Evolutionary conservation across 2,329 filamentous ascomycete species (phyloP).

Genomic region (Tolypocladium endophyticum): DNA sequence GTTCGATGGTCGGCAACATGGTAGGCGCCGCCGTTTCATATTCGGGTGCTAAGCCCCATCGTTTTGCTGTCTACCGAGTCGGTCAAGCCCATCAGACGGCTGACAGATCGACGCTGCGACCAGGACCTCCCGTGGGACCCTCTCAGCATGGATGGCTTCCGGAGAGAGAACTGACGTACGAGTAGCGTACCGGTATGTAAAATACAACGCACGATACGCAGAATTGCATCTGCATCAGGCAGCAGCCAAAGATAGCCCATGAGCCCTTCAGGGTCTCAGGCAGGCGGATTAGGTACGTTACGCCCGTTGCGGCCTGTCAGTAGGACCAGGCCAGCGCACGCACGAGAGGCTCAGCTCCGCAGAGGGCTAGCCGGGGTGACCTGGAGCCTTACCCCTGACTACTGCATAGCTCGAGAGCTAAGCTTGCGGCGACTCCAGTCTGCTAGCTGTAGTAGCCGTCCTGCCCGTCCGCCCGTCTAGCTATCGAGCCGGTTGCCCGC

Average conservation of each 20-base stretch:
- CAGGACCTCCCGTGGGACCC: background rate
- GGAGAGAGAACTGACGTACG: background rate
- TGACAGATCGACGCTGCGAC: background rate
- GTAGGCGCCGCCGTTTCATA: background rate
- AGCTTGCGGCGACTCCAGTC: background rate
- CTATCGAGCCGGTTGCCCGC: background rate
- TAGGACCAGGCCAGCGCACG: background rate
- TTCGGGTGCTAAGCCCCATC: background rate
- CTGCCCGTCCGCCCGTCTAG: background rate
- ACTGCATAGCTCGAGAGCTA: background rate
- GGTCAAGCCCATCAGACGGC: background rate
- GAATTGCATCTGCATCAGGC: background rate
- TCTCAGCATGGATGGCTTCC: background rate
- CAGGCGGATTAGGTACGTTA: background rate
- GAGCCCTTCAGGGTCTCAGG: no score
- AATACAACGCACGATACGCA: background rate
- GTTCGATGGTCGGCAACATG: background rate
- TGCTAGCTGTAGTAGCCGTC: background rate
- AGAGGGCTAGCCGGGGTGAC: background rate
- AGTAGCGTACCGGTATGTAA: no score
- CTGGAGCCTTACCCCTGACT: background rate
- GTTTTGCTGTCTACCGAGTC: slow-evolving; percentile 3
- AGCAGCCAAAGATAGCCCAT: background rate
- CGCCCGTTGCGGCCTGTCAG: background rate
- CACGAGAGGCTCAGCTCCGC: background rate